These are phyloP conservation scores for Russula compacta DNA, from an alignment of 768 basidiomycete genomes.

Conservation along the genomic window DNA sequence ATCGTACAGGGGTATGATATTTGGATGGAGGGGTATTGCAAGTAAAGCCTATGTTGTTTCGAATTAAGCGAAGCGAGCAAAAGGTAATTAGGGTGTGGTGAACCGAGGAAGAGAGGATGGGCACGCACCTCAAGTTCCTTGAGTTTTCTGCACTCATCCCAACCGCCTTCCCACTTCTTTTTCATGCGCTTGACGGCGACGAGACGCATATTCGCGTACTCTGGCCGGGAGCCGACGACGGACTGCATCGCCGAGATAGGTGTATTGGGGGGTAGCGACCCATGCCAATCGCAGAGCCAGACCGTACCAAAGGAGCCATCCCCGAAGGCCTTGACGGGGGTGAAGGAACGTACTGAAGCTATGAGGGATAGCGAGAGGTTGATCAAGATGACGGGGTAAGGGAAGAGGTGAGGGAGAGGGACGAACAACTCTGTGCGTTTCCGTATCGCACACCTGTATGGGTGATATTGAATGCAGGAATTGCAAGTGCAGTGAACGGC, in stretches of 20 bases:
- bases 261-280: conserved; percentile 84
- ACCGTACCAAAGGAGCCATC: conserved; percentile 99
- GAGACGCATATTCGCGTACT: conserved; percentile 89
- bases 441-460: conserved; percentile 66
- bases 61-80: neutral
- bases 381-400: neutral
- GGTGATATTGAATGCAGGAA: conserved; percentile 69
- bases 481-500: conserved; percentile 57
- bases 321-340: conserved; percentile 91
- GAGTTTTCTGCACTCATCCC: conserved; percentile 92
- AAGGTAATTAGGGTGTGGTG: conserved; percentile 17
- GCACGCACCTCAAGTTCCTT: conserved; percentile 89
- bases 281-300: conserved; percentile 99
- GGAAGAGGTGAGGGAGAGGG: neutral
- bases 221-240: conserved; percentile 82
- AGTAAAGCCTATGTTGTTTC: conserved; percentile 65
- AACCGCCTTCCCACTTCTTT: conserved; percentile 94
- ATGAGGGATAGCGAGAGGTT: neutral
- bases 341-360: conserved; percentile 86
- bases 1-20: conserved; percentile 98
- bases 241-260: conserved; percentile 93
- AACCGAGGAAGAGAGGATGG: conserved; percentile 2
- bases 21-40: conserved; percentile 88
- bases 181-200: conserved; percentile 99
- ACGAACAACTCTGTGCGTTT: conserved; percentile 26